Base-by-base conservation (phyloP, 164 flowering plant genomes). In the Pachysandra terminalis region DNA sequence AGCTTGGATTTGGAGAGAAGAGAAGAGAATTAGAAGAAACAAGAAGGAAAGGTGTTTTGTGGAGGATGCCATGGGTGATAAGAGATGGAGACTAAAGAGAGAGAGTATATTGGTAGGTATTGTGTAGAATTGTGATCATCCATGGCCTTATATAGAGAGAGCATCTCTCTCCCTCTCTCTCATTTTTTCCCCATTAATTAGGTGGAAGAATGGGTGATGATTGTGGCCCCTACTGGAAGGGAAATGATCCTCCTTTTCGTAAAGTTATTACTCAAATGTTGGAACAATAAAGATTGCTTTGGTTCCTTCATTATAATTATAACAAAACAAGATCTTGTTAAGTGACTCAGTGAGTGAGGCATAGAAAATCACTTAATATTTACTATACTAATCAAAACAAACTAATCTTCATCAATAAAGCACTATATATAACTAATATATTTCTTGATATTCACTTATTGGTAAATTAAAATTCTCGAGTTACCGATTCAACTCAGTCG, bases 1-100 rank as follows among this genome's bases (percentile, higher is more conserved):
- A 15, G 82, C 87, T 35, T 81, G 77, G 49, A 72, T 68, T 24
- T 67, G 73, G 28, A 56, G n/a, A 45, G 69, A 58, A n/a, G 63
- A 66, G 52, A 68, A 35, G 23, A 82, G 65, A 37, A 74, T 17
- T 3, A 72, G 8, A 21, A 83, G 58, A 41, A 79, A 70, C 51
- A 73, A 19, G 51, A 76, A 56, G 65, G 52, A 63, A n/a, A 73
- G 49, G 52, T 24, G 45, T 23, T 69, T 69, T 16, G 65, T 53
- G 48, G 68, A 67, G 67, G 71, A 25, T 66, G 81, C 78, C 80
- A 78, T 79, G 51, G 58, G 13, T 24, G 23, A 16, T 9, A 14
- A 19, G 40, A n/a, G 13, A 22, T 15, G 52, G 12, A 40, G 35
- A 60, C 19, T 23, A 22, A 48, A 2, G 4, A 22, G 10, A 27